These are phyloP conservation scores for Lachnellula suecica DNA, from an alignment of 2,329 filamentous ascomycete species.

Conservation along the genomic window DNA sequence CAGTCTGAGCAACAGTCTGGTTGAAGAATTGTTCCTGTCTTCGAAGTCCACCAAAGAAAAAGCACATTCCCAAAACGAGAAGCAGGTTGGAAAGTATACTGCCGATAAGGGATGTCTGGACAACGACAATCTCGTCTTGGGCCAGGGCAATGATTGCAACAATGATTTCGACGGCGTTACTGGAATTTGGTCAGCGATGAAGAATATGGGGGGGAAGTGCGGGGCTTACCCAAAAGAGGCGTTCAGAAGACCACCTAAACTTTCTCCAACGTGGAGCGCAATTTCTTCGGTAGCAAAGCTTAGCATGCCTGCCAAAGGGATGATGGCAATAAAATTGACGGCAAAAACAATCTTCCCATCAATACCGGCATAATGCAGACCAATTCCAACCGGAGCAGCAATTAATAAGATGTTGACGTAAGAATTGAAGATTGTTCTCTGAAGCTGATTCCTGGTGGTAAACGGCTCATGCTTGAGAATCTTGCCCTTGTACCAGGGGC, in stretches of 20 bases:
- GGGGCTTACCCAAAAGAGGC: conserved; percentile 74
- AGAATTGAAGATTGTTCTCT: conserved; percentile 74
- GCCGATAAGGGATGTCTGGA: conserved; percentile 89
- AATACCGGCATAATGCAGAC: conserved; percentile 62
- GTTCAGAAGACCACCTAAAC: conserved; percentile 83
- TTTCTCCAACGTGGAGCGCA: conserved; percentile 77
- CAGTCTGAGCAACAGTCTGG: conserved; percentile 86
- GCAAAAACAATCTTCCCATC: conserved; percentile 70
- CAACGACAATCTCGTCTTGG: conserved; percentile 69
- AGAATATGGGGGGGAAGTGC: conserved; percentile 8
- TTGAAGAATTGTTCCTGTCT: conserved; percentile 87
- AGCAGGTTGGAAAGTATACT: conserved; percentile 90
- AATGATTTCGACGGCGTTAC: conserved; percentile 86
- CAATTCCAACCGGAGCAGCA: conserved; percentile 78
- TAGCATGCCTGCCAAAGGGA: conserved; percentile 83
- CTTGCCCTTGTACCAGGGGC: conserved; percentile 33
- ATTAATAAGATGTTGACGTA: conserved; percentile 85
- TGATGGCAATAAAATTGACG: conserved; percentile 91
- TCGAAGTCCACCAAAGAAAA: conserved; percentile 73
- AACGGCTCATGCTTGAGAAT: conserved; percentile 47
- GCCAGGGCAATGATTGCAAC: conserved; percentile 81
- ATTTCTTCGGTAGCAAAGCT: conserved; percentile 91
- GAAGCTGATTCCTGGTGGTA: conserved; percentile 64
- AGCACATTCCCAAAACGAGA: conserved; percentile 87
- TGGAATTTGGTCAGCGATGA: conserved; percentile 33